These are phyloP conservation scores for Sapria himalayana DNA, from an alignment of 345 rosid genomes.

Conservation along the genomic window DNA sequence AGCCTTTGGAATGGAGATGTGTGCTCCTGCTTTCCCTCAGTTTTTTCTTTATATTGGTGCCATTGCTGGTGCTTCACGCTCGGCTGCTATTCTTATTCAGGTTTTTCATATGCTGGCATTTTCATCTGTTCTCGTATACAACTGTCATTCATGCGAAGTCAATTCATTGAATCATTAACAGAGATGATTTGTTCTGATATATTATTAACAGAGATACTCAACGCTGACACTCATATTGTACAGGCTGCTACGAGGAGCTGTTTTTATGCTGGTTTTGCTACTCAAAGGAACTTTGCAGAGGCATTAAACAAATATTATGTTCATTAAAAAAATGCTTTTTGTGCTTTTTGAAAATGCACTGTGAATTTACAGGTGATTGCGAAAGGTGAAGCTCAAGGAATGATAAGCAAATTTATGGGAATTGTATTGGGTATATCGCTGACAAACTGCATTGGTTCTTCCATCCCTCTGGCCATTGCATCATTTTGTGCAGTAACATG, in stretches of 20 bases:
- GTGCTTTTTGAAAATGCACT: constrained; percentile 5
- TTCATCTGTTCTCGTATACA: too few relatives aligned
- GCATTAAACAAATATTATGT: too few relatives aligned
- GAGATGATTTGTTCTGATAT: constrained; percentile 3
- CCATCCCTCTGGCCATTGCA: constrained; percentile 57
- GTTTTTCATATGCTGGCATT: too few relatives aligned
- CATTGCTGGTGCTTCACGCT: constrained; percentile 80
- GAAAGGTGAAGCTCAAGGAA: constrained; percentile 99
- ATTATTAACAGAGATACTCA: constrained; percentile 7
- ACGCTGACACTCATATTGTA: constrained; percentile 6
- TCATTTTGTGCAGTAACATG: constrained; percentile 58
- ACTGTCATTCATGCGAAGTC: too few relatives aligned
- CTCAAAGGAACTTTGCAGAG: constrained; percentile 98
- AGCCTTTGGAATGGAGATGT: constrained; percentile 84
- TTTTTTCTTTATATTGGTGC: constrained; percentile 66
- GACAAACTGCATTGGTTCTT: constrained; percentile 58
- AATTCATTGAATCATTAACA: too few relatives aligned
- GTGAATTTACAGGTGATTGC: constrained; percentile 59
- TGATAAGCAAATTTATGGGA: constrained; percentile 85
- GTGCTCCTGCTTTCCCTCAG: constrained; percentile 81
- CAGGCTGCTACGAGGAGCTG: constrained; percentile 94
- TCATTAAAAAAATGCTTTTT: too few relatives aligned
- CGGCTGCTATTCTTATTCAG: constrained; percentile 91
- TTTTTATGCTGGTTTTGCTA: constrained; percentile 97
- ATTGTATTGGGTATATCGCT: constrained; percentile 66